Evolutionary conservation across 768 basidiomycete genomes (phyloP), one percentile per base, ranked within the genome.

Genomic region (Favolaschia claudopus): DNA sequence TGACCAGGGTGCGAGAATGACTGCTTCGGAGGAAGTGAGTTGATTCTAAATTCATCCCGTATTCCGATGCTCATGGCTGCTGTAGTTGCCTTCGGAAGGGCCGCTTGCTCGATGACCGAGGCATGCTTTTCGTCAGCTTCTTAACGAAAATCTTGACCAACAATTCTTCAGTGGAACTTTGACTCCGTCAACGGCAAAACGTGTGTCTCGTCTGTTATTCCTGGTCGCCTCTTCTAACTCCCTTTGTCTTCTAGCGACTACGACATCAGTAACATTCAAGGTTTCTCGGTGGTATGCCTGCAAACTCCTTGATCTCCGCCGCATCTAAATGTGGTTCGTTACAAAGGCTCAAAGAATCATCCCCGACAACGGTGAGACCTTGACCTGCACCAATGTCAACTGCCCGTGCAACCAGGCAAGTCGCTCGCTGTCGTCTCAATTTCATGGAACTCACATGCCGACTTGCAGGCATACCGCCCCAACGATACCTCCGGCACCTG

Each of bases 231-330:
- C 4, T 36, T 38, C 2, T 34, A 9, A 36, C 19, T 2, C 14
- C 17, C 27, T 13, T 19, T 5, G n/a, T 29, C n/a, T 6, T n/a
- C n/a, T 25, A 54, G 39, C 22, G 52, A 54, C 52, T 54, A 54
- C 42, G 52, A 54, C n/a, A 54, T 54, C 52, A 42, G 39, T 32
- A 54, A 54, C 42, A 54, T 54, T 24, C 52, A 54, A 20, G 52
- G 52, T 2, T 54, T 33, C 22, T 54, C 52, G 3, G 52, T 54
- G 19, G 52, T 44, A 17, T 9, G 15, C 28, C 38, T 22, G 14
- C 29, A 22, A 25, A 6, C 22, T 19, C 17, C 29, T 19, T 6
- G 44, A 3, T 5, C 44, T 17, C 4, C n/a, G n/a, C n/a, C n/a
- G n/a, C n/a, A n/a, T n/a, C n/a, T n/a, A n/a, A n/a, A n/a, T n/a